These are phyloP conservation scores for Vanderwaltozyma verrucispora DNA, from an alignment of 805 yeast genomes.

Conservation along the genomic window DNA sequence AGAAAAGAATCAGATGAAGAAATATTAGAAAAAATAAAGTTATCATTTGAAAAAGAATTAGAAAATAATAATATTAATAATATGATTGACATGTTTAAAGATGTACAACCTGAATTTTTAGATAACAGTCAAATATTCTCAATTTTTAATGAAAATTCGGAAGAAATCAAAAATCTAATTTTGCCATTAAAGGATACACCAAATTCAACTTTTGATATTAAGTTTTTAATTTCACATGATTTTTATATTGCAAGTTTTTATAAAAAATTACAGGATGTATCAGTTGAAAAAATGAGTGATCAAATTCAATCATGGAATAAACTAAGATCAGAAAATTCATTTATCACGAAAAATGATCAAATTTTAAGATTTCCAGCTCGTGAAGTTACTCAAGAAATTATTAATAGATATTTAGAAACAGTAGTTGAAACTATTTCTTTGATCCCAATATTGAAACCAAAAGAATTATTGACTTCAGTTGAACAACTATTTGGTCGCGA, in stretches of 20 bases:
- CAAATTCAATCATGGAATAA: slow-evolving; percentile 9
- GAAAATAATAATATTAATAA: neutral
- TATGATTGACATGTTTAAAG: slow-evolving; percentile 17
- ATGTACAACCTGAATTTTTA: slow-evolving; percentile 22
- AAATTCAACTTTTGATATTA: slow-evolving; percentile 16
- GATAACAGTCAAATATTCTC: slow-evolving; percentile 16
- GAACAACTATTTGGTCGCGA: slow-evolving; percentile 16
- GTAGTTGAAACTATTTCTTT: slow-evolving; percentile 15
- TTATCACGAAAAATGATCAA: slow-evolving; percentile 4
- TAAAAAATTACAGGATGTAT: slow-evolving; percentile 6
- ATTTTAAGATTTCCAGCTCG: slow-evolving; percentile 15
- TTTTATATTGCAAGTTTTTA: slow-evolving; percentile 15
- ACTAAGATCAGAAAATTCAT: slow-evolving; percentile 4
- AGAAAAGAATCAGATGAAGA: neutral
- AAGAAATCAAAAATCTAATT: slow-evolving; percentile 5
- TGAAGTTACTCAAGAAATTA: slow-evolving; percentile 9
- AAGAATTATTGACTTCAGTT: slow-evolving; percentile 11
- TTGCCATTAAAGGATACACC: slow-evolving; percentile 13
- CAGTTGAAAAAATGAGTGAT: slow-evolving; percentile 8
- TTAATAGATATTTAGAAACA: slow-evolving; percentile 13
- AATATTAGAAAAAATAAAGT: slow-evolving; percentile 3
- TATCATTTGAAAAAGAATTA: slow-evolving; percentile 1
- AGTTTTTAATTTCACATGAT: slow-evolving; percentile 18
- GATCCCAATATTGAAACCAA: slow-evolving; percentile 20
- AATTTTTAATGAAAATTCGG: slow-evolving; percentile 6